A percentile compares a stretch with the other conserved stretches of the same genome.
These are phyloP conservation scores for Rhododendron griersonianum DNA, from an alignment of 148 eudicot species.

Conservation along the genomic window DNA sequence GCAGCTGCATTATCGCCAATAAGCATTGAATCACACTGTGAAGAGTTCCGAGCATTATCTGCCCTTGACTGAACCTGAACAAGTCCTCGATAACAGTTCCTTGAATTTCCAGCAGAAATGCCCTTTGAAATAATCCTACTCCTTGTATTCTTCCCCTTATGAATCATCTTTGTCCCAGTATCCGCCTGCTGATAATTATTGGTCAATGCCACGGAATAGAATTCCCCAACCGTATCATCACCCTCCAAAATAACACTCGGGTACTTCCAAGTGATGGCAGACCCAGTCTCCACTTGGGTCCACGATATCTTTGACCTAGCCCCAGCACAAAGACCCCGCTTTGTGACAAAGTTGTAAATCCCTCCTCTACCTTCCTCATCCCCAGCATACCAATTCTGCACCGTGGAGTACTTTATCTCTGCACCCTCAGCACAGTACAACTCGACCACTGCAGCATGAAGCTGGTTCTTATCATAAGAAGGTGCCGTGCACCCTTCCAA, in stretches of 20 bases:
- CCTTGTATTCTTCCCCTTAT: conserved; percentile 86
- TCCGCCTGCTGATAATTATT: conserved; percentile 92
- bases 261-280: conserved; percentile 98
- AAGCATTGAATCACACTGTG: conserved; percentile 98
- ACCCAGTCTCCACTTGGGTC: conserved; percentile 97
- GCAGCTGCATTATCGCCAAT: conserved; percentile 87
- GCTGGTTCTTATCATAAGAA: conserved; percentile 77
- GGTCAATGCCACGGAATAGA: conserved; percentile 90
- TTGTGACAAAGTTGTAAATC: conserved; percentile 88
- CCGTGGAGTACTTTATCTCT: conserved; percentile 82
- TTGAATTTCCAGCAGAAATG: conserved; percentile 84
- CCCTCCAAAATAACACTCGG: conserved; percentile 93
- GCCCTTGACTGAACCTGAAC: conserved; percentile 85
- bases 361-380: conserved; percentile 89
- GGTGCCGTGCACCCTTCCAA: conserved; percentile 97
- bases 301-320: conserved; percentile 81
- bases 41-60: conserved; percentile 74
- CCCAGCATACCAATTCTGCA: conserved; percentile 95
- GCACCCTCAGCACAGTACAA: conserved; percentile 70
- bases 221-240: conserved; percentile 89
- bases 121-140: conserved; percentile 95
- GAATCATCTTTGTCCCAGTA: conserved; percentile 95
- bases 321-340: conserved; percentile 89
- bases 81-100: conserved; percentile 85
- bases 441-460: conserved; percentile 94